Evolutionary conservation across 345 rosid species (phyloP).

Genomic region (Excoecaria cochinchinensis): DNA sequence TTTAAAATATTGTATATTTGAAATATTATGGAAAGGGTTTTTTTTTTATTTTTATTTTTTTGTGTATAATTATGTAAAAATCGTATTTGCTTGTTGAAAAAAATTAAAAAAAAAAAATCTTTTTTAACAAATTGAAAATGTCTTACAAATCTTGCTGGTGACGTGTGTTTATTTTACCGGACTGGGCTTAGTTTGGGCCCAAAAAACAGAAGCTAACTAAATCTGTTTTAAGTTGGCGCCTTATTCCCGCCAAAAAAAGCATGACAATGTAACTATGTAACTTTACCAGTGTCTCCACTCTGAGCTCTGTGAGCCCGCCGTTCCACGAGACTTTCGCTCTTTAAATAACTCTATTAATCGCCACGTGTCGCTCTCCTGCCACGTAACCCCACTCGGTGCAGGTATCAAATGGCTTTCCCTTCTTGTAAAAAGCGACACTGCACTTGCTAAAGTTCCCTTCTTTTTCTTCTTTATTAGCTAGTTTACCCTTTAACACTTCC

Average conservation of each 20-base stretch:
- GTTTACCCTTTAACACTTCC: neutral
- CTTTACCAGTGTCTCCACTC: neutral
- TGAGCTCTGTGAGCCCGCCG: neutral
- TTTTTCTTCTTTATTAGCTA: neutral
- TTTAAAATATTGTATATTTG: too few species aligned
- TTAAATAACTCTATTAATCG: neutral
- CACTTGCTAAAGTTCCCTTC: neutral
- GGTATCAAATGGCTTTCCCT: neutral
- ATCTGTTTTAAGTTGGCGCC: neutral
- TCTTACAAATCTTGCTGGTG: too few species aligned
- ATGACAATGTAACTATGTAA: neutral
- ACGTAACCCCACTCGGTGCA: slow-evolving; percentile 10
- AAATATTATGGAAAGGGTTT: too few species aligned
- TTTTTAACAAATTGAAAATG: too few species aligned
- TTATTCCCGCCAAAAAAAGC: slow-evolving; percentile 24
- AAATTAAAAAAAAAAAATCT: too few species aligned
- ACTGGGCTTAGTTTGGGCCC: neutral
- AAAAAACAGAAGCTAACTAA: neutral
- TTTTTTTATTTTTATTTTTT: too few species aligned
- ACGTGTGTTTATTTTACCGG: neutral
- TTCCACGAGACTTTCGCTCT: slow-evolving; percentile 1
- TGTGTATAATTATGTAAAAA: too few species aligned
- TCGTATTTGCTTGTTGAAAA: too few species aligned
- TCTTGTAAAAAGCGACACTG: neutral
- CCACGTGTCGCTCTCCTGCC: slow-evolving; percentile 27